Conservation (phyloP, 331 rosid species). For the Saraca asoca region DNA sequence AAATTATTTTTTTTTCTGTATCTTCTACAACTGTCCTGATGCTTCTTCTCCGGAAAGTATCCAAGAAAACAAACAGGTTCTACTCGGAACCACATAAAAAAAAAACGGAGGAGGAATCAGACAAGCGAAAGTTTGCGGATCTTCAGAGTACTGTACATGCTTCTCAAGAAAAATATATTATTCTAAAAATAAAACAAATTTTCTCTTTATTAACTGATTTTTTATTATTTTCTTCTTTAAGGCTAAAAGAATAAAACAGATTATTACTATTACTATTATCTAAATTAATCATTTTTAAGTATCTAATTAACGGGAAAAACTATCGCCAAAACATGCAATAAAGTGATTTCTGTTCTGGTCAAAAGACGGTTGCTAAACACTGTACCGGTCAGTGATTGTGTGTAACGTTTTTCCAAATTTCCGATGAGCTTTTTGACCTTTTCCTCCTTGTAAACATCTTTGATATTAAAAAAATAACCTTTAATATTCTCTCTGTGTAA, state of each 20-base stretch:
- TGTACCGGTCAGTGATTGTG: constrained; percentile 40
- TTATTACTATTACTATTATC: background rate
- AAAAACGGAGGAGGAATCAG: too few species aligned
- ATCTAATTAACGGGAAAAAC: constrained; percentile 28
- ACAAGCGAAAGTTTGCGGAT: too few species aligned
- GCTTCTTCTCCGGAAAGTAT: too few species aligned
- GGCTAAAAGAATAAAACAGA: background rate
- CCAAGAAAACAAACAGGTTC: too few species aligned
- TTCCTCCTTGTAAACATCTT: background rate
- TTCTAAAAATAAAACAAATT: too few species aligned
- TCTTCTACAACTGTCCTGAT: too few species aligned
- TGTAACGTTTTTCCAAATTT: constrained; percentile 28
- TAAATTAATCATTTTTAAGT: background rate
- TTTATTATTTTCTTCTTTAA: background rate
- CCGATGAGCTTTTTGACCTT: constrained; percentile 33
- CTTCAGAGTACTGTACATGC: background rate
- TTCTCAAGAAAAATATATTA: too few species aligned
- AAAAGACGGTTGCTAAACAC: constrained; percentile 39
- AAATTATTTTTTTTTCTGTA: too few species aligned
- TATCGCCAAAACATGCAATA: constrained; percentile 28
- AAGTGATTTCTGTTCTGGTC: constrained; percentile 37
- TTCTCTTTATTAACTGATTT: too few species aligned
- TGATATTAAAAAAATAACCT: constrained; percentile 26
- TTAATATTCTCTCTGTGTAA: constrained; percentile 6
- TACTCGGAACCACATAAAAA: too few species aligned